Evolutionary conservation across 116 monocot genomes (phyloP).

Genomic region (Thalassia testudinum): DNA sequence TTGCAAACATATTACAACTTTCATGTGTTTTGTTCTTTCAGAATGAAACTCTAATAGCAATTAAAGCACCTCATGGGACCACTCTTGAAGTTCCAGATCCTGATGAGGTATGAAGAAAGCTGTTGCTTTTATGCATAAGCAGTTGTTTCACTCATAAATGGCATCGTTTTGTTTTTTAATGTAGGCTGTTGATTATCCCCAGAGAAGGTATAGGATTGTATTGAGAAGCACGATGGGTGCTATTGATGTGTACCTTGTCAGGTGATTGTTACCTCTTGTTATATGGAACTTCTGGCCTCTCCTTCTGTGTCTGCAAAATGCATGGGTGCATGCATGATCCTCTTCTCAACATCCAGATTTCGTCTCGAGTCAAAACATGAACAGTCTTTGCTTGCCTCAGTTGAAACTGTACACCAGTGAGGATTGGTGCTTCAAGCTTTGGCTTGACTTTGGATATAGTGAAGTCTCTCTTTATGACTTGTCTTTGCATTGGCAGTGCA

Average conservation of each 20-base stretch:
- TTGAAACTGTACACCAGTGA: too few species aligned
- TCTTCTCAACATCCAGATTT: too few species aligned
- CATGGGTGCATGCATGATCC: too few species aligned
- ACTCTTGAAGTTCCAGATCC: constrained; percentile 98
- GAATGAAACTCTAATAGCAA: constrained; percentile 95
- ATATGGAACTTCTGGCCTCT: neutral
- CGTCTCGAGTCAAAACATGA: too few species aligned
- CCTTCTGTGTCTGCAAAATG: too few species aligned
- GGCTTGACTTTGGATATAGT: too few species aligned
- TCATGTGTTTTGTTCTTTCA: constrained; percentile 14
- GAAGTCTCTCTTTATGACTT: too few species aligned
- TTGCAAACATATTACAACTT: too few species aligned
- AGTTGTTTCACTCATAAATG: neutral
- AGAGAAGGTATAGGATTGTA: constrained; percentile 91
- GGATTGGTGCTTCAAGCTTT: too few species aligned
- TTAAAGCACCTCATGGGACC: constrained; percentile 98
- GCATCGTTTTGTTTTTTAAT: neutral
- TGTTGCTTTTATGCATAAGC: neutral
- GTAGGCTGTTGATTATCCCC: constrained; percentile 75
- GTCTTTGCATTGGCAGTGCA: too few species aligned
- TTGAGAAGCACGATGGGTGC: constrained; percentile 88
- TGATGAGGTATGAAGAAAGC: constrained; percentile 49
- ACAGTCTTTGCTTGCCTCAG: too few species aligned
- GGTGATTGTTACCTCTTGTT: constrained; percentile 42
- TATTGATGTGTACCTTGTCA: constrained; percentile 95